These are phyloP conservation scores for Ettlia oleoabundans DNA, from an alignment of 139 green algal species.

Conservation along the genomic window DNA sequence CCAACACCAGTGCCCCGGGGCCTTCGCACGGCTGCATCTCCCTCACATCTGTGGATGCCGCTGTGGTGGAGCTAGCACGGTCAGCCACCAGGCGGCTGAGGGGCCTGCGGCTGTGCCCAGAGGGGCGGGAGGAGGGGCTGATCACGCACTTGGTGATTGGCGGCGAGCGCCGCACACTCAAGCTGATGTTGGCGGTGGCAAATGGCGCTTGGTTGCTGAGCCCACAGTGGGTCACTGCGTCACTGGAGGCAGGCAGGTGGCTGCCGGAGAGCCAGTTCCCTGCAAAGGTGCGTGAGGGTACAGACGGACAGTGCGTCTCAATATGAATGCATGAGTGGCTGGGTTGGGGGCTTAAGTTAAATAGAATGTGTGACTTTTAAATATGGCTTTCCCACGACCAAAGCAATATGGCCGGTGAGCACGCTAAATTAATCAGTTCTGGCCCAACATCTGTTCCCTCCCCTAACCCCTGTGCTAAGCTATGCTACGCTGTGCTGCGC, in stretches of 20 bases:
- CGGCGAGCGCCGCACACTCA: slow-evolving; percentile 62
- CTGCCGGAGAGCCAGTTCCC: slow-evolving; percentile 54
- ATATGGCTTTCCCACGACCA: too few species aligned
- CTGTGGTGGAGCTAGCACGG: slow-evolving; percentile 25
- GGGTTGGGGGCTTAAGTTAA: too few species aligned
- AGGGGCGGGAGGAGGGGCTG: slow-evolving; percentile 49
- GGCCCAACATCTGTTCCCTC: neutral
- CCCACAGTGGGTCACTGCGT: slow-evolving; percentile 66
- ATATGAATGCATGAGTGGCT: too few species aligned
- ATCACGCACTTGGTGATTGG: slow-evolving; percentile 72
- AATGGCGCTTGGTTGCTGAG: slow-evolving; percentile 63
- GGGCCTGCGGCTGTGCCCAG: slow-evolving; percentile 44
- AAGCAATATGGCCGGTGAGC: too few species aligned
- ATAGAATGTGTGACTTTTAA: too few species aligned
- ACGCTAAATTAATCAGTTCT: too few species aligned
- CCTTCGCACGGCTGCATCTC: slow-evolving; percentile 31
- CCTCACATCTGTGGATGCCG: slow-evolving; percentile 30
- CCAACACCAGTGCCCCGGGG: neutral
- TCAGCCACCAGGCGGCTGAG: slow-evolving; percentile 27
- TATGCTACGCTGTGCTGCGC: neutral
- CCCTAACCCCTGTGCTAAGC: neutral
- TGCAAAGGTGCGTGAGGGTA: slow-evolving; percentile 24
- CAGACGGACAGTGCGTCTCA: neutral
- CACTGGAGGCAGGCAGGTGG: slow-evolving; percentile 63
- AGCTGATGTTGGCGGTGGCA: slow-evolving; percentile 71